These are phyloP conservation scores for Aspergillus funiculosus DNA, from an alignment of 495 filamentous ascomycete genomes.

Conservation along the genomic window DNA sequence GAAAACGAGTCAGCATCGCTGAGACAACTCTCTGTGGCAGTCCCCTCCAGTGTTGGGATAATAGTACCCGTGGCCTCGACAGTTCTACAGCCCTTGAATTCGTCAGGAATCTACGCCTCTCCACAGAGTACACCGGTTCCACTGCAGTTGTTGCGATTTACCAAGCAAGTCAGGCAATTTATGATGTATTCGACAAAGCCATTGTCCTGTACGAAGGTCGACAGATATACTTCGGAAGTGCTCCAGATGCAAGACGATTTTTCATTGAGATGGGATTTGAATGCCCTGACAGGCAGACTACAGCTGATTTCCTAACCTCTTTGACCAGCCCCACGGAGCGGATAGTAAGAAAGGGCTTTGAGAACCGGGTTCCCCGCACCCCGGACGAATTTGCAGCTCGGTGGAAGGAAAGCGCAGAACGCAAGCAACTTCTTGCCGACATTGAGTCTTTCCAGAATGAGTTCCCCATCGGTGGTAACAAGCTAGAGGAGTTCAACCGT, in stretches of 20 bases:
- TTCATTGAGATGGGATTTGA: constrained; percentile 72
- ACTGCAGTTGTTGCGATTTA: constrained; percentile 78
- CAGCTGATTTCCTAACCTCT: constrained; percentile 75
- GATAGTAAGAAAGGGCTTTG: constrained; percentile 55
- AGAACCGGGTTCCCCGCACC: constrained; percentile 60
- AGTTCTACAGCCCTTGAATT: constrained; percentile 80
- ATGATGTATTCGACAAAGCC: constrained; percentile 74
- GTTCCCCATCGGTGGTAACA: constrained; percentile 58
- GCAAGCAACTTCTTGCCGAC: constrained; percentile 56
- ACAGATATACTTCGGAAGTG: constrained; percentile 73
- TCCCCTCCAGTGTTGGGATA: constrained; percentile 77
- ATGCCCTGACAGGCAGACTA: constrained; percentile 66
- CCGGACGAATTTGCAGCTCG: constrained; percentile 69
- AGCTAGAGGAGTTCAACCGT: constrained; percentile 61
- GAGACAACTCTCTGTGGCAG: constrained; percentile 60
- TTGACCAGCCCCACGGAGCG: constrained; percentile 69
- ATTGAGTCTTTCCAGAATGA: constrained; percentile 63
- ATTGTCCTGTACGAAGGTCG: constrained; percentile 75
- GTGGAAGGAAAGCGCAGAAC: constrained; percentile 72
- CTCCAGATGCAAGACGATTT: constrained; percentile 57
- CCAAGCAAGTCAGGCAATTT: constrained; percentile 71
- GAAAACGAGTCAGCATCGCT: constrained; percentile 78
- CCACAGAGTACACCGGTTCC: constrained; percentile 58
- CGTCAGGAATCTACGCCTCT: constrained; percentile 58
- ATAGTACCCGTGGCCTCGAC: constrained; percentile 72